Conservation (phyloP, 768 basidiomycete species). For the Kwoniella mangroviensis region DNA sequence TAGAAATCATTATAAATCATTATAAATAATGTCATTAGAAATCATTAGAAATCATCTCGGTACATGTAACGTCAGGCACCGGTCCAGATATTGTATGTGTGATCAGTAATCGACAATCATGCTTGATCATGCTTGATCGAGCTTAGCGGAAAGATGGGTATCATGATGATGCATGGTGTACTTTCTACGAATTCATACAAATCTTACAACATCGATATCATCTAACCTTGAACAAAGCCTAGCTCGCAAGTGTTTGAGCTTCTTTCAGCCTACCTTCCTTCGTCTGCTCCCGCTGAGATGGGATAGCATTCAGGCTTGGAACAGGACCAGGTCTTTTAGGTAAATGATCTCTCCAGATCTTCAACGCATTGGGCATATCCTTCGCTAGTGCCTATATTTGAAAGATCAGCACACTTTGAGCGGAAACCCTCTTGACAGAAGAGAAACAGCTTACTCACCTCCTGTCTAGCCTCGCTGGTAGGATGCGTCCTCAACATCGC, state of each 20-base stretch:
- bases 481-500: conserved; percentile 61
- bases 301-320: not conserved
- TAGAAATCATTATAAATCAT: no score
- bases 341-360: conserved; percentile 30
- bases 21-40: no score
- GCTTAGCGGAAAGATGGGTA: not conserved
- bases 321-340: conserved; percentile 8
- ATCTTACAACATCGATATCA: not conserved
- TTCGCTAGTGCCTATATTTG: conserved; percentile 34
- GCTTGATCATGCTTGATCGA: not conserved
- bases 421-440: not conserved
- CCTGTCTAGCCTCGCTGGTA: conserved; percentile 57
- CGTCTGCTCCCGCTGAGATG: not conserved
- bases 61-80: not conserved
- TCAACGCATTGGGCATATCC: conserved; percentile 43
- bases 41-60: no score
- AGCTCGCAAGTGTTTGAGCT: not conserved
- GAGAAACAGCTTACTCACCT: conserved; percentile 32
- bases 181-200: not conserved
- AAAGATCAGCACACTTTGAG: not conserved
- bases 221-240: not conserved
- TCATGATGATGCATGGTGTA: not conserved
- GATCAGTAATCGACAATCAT: no score
- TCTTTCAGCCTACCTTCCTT: conserved; percentile 1
- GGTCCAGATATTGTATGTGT: not conserved